These are phyloP conservation scores for Leccinellum albellum DNA, from an alignment of 768 basidiomycete genomes.

Conservation along the genomic window DNA sequence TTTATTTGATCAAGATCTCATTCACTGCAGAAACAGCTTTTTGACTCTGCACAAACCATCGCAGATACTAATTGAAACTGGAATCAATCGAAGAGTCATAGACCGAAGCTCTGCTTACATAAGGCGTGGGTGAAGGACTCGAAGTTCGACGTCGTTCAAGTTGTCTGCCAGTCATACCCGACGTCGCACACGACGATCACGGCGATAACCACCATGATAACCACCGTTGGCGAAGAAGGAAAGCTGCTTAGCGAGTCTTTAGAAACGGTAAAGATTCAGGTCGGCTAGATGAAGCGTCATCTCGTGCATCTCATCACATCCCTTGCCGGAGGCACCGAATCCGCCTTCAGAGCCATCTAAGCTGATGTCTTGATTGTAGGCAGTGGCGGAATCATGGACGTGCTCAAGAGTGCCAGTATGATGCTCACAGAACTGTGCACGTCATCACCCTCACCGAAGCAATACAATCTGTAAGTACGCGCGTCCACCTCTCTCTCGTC, in stretches of 20 bases:
- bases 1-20: no score
- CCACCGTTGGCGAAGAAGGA: conserved; percentile 62
- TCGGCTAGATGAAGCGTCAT: conserved; percentile 92
- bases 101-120: conserved; percentile 20
- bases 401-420: conserved; percentile 91
- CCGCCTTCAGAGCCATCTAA: background rate
- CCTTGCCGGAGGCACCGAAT: background rate
- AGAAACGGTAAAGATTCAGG: conserved; percentile 85
- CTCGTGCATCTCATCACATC: conserved; percentile 50
- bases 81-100: no score
- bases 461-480: conserved; percentile 87
- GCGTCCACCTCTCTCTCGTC: background rate
- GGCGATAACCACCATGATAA: conserved; percentile 23
- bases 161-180: background rate
- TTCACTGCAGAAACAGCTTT: no score
- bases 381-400: conserved; percentile 96
- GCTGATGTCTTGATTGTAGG: conserved; percentile 41
- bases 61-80: no score
- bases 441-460: conserved; percentile 89
- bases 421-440: conserved; percentile 97
- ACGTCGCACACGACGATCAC: conserved; percentile 10
- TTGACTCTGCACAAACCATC: no score
- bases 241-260: conserved; percentile 83
- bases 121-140: conserved; percentile 8
- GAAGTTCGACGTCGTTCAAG: background rate